phyloP scores from a whole-genome alignment of 306 rosid genomes.

The Inga oerstediana region DNA sequence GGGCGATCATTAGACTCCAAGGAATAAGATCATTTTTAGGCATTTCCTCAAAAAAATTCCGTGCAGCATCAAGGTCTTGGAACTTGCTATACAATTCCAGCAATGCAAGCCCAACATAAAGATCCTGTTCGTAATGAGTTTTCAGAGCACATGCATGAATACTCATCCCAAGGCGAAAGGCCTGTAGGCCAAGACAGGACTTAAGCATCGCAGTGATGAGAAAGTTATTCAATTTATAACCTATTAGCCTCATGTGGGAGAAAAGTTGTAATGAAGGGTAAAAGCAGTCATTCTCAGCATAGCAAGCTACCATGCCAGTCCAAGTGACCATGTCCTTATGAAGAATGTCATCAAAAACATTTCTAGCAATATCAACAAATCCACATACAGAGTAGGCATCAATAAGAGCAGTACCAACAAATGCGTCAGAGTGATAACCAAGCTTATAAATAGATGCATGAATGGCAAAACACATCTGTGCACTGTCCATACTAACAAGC shows the following conservation, averaged over 20 bases:
- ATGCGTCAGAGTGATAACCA: not conserved
- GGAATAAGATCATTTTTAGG: not conserved
- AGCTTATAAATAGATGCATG: not conserved
- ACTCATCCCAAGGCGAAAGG: not conserved
- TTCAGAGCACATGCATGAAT: not conserved
- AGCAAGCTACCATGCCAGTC: not conserved
- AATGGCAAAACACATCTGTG: not conserved
- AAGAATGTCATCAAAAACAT: not conserved
- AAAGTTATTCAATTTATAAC: not conserved
- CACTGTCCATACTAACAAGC: not conserved
- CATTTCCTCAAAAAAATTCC: not conserved
- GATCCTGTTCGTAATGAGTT: not conserved
- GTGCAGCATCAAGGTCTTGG: not conserved
- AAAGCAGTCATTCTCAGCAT: not conserved
- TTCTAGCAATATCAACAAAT: not conserved
- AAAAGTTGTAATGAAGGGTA: not conserved
- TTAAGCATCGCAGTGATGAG: not conserved
- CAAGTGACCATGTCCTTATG: not conserved
- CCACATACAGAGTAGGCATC: not conserved
- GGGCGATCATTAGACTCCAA: not conserved
- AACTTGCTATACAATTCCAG: not conserved
- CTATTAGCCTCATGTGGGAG: not conserved
- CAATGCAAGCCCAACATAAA: not conserved
- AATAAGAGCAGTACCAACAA: not conserved
- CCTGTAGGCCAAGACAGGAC: not conserved